A percentile compares a stretch with the other conserved stretches of the same genome.
These are phyloP conservation scores for Petunia hybrid DNA, from an alignment of 305 asterid genomes.

Conservation along the genomic window DNA sequence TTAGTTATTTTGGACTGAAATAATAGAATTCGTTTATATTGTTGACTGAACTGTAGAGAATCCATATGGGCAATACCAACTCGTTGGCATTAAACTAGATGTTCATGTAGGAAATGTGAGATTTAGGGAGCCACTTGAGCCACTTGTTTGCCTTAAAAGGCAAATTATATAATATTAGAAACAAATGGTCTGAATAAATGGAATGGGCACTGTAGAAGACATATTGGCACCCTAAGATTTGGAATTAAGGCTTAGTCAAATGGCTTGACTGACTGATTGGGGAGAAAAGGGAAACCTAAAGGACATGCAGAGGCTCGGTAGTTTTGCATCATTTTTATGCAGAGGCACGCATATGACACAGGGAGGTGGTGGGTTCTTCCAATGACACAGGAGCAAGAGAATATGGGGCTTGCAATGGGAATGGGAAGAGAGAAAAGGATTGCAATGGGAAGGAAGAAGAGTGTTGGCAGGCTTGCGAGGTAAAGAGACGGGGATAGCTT, in stretches of 20 bases:
- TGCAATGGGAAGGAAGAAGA: background rate
- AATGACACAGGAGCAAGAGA: background rate
- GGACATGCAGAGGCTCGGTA: background rate
- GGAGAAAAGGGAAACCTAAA: background rate
- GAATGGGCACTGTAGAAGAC: background rate
- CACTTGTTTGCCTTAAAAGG: background rate
- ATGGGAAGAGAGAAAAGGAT: background rate
- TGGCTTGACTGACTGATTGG: background rate
- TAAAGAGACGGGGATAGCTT: background rate
- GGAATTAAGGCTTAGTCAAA: background rate
- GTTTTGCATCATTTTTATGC: background rate
- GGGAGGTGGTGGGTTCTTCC: background rate
- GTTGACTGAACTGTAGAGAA: background rate
- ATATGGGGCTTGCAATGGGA: background rate
- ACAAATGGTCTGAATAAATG: background rate
- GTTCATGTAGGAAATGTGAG: background rate
- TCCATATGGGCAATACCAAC: background rate
- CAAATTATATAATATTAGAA: background rate
- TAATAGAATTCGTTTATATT: too few relatives aligned
- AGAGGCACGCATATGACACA: background rate
- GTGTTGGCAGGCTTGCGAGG: background rate
- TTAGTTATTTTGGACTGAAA: background rate
- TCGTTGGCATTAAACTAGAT: background rate
- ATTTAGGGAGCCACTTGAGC: background rate
- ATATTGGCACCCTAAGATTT: background rate